phyloP scores from a whole-genome alignment of 2,329 filamentous ascomycete species.

The Sporothrix brasiliensis region DNA sequence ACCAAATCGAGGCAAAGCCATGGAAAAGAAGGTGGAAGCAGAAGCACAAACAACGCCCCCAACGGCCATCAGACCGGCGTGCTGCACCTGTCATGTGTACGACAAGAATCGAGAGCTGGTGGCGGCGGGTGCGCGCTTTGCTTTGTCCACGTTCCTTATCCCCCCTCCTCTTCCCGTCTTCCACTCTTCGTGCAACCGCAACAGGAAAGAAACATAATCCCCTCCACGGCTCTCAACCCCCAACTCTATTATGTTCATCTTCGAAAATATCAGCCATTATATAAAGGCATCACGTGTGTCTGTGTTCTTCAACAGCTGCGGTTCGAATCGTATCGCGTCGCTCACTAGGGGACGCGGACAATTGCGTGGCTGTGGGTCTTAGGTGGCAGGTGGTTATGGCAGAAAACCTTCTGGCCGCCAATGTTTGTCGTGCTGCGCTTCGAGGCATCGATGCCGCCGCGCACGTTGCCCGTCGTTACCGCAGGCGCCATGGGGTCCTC shows the following conservation, averaged over 20 bases:
- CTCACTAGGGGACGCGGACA: conserved; percentile 23
- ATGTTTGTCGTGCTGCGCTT: conserved; percentile 55
- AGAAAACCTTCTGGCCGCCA: conserved; percentile 56
- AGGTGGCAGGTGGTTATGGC: conserved; percentile 60
- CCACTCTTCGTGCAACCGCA: conserved; percentile 8
- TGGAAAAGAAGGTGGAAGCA: background rate
- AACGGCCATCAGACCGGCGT: background rate
- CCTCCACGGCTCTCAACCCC: background rate
- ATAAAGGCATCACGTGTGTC: background rate
- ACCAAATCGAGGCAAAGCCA: background rate
- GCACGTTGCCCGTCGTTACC: background rate
- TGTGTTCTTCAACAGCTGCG: background rate
- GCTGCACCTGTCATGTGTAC: background rate
- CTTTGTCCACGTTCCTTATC: background rate
- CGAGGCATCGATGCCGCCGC: conserved; percentile 62
- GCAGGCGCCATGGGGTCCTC: conserved; percentile 55
- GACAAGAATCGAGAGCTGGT: background rate
- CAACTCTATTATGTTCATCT: background rate
- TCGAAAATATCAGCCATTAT: background rate
- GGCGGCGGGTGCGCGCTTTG: background rate
- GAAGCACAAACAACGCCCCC: background rate
- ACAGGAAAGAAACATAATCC: background rate
- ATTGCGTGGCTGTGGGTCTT: conserved; percentile 43
- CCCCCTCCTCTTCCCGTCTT: conserved; percentile 16
- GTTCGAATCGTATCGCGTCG: background rate